These are phyloP conservation scores for Neckera pumila DNA, from an alignment of 225 moss, liverwort and hornwort genomes.

Conservation along the genomic window DNA sequence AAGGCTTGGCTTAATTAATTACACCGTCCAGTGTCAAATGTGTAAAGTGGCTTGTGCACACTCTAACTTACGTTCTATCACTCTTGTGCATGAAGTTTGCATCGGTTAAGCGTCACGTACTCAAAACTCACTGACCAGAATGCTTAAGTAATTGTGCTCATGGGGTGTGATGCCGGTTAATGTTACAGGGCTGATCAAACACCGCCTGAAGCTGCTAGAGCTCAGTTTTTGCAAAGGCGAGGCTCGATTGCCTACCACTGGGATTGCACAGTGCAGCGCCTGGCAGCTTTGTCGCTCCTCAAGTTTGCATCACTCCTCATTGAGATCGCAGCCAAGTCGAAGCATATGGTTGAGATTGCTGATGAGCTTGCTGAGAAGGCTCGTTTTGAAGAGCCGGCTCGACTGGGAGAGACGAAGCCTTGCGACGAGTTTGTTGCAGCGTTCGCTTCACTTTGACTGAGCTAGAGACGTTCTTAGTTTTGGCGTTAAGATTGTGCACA, in stretches of 20 bases:
- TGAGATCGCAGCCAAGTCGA: conserved; percentile 62
- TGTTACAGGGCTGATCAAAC: neutral
- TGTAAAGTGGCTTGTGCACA: neutral
- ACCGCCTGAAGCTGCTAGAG: neutral
- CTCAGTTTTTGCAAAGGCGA: conserved; percentile 16
- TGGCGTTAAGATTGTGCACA: neutral
- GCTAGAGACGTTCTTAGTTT: neutral
- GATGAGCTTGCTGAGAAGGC: conserved; percentile 49
- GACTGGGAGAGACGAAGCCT: neutral
- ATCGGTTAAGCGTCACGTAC: neutral
- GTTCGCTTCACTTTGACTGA: neutral
- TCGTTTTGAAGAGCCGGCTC: conserved; percentile 3
- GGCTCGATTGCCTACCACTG: conserved; percentile 9
- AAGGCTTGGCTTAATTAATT: neutral
- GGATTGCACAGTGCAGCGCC: conserved; percentile 36
- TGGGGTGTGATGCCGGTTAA: neutral
- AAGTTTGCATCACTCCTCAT: conserved; percentile 73
- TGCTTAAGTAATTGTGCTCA: too few species aligned
- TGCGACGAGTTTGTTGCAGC: conserved; percentile 5
- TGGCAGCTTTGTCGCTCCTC: conserved; percentile 60
- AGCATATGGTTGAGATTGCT: conserved; percentile 40
- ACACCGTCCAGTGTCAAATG: neutral
- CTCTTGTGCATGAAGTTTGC: neutral
- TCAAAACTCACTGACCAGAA: neutral
- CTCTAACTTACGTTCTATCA: neutral